Base-by-base conservation (phyloP, 306 rosid species). In the Cicer chorassanicum region DNA sequence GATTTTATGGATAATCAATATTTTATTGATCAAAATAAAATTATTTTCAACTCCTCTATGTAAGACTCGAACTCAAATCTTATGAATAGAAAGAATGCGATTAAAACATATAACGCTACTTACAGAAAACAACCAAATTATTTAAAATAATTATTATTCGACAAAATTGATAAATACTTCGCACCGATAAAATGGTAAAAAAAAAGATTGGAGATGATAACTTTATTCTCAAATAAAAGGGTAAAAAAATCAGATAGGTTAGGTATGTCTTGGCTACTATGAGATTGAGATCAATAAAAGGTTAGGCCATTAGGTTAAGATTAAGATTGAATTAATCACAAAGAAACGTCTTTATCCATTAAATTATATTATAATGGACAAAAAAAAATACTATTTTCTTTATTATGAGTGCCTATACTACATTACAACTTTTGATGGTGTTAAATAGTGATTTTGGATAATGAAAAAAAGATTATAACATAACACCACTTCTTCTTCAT, bases 361-460 rank as follows among this genome's bases (percentile, higher is more conserved):
- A 9, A 51, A 61, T 29, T 70, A 24, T 68, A 75, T 77, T 77
- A 7, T 50, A 65, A 55, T 43, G 77, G 67, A 9, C 51, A 76
- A 2, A 60, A 16, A 60, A 18, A 68, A 50, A 46, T 73, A 21
- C 55, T 12, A 42, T 36, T 76, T 75, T 43, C 24, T 42, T 48
- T 59, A 24, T 74, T 9, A 45, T 68, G 65, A 80, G 77, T 73
- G 50, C 19, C 48, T 62, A 39, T 70, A 48, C 40, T 51, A 60
- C 55, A 57, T 51, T 59, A 78, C 81, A 77, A 76, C 81, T 78
- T 85, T 81, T 66, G 82, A 66, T 75, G 82, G 73, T 70, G 78
- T 45, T 40, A 78, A 81, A 68, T 41, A 70, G 66, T 56, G 48
- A 49, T 70, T 62, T 72, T 81, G 68, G 80, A 85, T 78, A 83